Evolutionary conservation across 345 rosid genomes (phyloP).

Genomic region (Fremontodendron californicum): DNA sequence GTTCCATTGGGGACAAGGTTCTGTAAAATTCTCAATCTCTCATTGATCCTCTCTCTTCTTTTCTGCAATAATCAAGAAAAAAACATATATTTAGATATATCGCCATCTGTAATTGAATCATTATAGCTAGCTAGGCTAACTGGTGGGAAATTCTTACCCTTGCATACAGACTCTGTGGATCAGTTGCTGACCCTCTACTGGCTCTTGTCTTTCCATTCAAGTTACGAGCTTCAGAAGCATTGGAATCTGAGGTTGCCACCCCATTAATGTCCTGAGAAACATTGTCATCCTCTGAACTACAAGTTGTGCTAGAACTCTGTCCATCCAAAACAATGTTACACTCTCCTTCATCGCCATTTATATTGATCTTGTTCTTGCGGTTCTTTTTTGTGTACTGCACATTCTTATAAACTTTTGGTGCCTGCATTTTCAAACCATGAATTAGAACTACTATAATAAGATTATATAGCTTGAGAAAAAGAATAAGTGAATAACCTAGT

Average conservation of each 20-base stretch:
- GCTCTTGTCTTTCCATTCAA: conserved; percentile 67
- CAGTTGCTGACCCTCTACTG: conserved; percentile 75
- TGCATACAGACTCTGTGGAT: conserved; percentile 95
- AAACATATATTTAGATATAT: not conserved
- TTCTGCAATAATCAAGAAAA: conserved; percentile 40
- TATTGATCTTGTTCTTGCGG: conserved; percentile 35
- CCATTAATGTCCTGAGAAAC: conserved; percentile 42
- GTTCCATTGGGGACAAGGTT: conserved; percentile 92
- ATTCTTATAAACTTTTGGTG: conserved; percentile 26
- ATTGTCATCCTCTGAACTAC: conserved; percentile 62
- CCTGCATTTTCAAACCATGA: conserved; percentile 17
- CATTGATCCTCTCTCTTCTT: conserved; percentile 86
- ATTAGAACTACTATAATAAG: not conserved
- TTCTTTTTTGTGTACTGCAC: conserved; percentile 35
- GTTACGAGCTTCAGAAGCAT: conserved; percentile 36
- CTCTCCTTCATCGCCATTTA: conserved; percentile 25
- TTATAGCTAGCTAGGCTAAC: not conserved
- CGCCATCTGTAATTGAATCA: not conserved
- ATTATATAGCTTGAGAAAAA: not conserved
- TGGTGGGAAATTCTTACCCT: conserved; percentile 45
- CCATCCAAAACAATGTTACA: conserved; percentile 43
- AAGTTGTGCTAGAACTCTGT: conserved; percentile 43
- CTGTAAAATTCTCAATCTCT: conserved; percentile 74
- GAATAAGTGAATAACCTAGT: too few relatives aligned
- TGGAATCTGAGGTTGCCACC: conserved; percentile 22